Base-by-base conservation (phyloP, 2,329 filamentous ascomycete species). In the Colletotrichum sp. region DNA sequence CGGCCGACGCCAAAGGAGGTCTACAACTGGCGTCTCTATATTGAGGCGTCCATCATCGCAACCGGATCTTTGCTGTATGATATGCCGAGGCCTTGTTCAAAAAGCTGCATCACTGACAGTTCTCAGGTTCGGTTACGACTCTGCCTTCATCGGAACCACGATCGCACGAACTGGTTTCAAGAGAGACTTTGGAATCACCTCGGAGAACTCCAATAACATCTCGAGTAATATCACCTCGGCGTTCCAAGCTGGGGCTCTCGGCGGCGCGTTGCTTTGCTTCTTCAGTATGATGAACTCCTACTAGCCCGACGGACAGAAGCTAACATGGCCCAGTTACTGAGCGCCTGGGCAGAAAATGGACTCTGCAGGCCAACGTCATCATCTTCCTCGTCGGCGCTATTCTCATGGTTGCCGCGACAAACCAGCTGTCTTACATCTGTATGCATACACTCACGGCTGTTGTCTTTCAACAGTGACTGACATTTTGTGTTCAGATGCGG, bases 1-100 rank as follows among this genome's bases (percentile, higher is more conserved):
- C 85, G 89, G 78, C 89, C 89, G 26, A 91, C 89, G 77, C 90
- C 89, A n/a, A 85, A 86, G 76, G 88, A 90, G 81, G 89, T 91
- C 78, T 90, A 90, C 82, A 90, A 90, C 78, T 88, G 86, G 86
- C 84, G 86, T 3, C 81, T 90, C 26, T 90, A 90, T 77, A 83
- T 82, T 8, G 85, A 88, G 66, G 85, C 87, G 0, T 79, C 86
- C 24, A 83, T 90, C 49, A 89, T 90, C 62, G 86, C 88, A 7
- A 87, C 87, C 21, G 88, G 89, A 18, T 87, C 86, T 2, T 70
- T 88, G 18, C 83, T 88, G 82, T 85, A 79, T 73, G 83, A 73
- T 32, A 10, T 28, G 13, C 0, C 10, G 44, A 49, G 44, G 6
- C 18, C 0, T 49, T 3, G 3, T 30, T 62, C 10, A 3, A 5